Percentiles rank a stretch among this genome's conserved stretches.
Evolutionary conservation across 169 alveolate species (phyloP).

Genomic region (Plasmodium ovale): DNA sequence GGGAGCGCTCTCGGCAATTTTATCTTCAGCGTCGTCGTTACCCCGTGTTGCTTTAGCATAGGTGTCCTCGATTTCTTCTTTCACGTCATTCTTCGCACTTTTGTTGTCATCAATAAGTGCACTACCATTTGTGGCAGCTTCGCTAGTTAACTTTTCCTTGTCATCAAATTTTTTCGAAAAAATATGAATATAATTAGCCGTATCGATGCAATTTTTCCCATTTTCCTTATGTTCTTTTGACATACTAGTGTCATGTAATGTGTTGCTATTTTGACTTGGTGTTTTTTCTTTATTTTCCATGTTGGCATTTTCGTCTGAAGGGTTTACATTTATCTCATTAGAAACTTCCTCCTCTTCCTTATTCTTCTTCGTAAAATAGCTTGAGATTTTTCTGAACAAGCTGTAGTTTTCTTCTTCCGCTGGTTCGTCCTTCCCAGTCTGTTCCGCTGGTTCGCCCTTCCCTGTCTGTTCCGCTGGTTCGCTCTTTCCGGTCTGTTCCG

Average conservation of each 20-base stretch:
- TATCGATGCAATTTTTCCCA: neutral
- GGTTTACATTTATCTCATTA: neutral
- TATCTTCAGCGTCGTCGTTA: neutral
- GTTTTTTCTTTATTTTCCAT: neutral
- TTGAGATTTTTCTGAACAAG: constrained; percentile 14
- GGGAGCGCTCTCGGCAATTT: no score
- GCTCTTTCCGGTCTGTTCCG: no score
- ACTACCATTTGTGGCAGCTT: neutral
- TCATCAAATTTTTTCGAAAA: no score
- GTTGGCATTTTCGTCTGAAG: neutral
- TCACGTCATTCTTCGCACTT: neutral
- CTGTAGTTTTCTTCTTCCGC: neutral
- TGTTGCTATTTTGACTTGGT: neutral
- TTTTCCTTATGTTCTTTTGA: neutral
- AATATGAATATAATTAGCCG: no score
- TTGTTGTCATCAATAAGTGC: no score
- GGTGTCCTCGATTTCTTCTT: neutral
- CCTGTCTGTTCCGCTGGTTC: neutral
- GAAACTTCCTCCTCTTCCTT: constrained; percentile 17
- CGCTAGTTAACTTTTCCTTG: neutral
- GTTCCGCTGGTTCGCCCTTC: neutral
- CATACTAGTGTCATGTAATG: neutral
- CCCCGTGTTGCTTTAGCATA: neutral
- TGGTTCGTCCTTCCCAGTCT: no score
- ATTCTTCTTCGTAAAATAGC: constrained; percentile 13